A percentile compares a stretch with the other conserved stretches of the same genome.
Evolutionary conservation across 352 stramenopile genomes (phyloP).

Genomic region (Phytophthora syringae): DNA sequence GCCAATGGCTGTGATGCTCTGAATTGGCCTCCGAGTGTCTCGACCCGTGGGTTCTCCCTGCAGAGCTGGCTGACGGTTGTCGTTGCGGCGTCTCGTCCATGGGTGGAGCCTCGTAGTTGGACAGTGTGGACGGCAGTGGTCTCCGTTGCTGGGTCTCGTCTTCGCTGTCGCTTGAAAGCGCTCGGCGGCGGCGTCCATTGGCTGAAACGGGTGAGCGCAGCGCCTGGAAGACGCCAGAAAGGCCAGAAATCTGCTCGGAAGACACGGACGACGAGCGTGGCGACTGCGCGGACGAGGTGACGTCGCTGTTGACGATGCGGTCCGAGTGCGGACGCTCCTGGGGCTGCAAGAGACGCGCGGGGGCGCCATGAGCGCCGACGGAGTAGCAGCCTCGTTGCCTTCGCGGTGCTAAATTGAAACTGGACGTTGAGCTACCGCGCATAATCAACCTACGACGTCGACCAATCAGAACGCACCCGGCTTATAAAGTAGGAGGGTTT

Average conservation of each 20-base stretch:
- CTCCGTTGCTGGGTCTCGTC: too few relatives aligned
- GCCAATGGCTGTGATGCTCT: conserved; percentile 5
- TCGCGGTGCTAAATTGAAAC: background rate
- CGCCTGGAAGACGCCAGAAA: conserved; percentile 20
- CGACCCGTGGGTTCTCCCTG: conserved; percentile 27
- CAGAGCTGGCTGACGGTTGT: conserved; percentile 18
- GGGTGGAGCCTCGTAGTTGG: conserved; percentile 17
- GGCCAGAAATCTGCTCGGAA: background rate
- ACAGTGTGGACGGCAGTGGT: too few relatives aligned
- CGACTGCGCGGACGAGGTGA: conserved; percentile 1
- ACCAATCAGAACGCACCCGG: too few relatives aligned
- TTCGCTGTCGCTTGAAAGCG: conserved; percentile 2
- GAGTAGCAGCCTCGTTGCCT: background rate
- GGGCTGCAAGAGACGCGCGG: background rate
- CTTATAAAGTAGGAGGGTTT: too few relatives aligned
- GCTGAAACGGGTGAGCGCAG: conserved; percentile 22
- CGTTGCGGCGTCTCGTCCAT: conserved; percentile 9
- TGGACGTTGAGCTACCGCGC: background rate
- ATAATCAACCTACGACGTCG: too few relatives aligned
- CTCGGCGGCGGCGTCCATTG: conserved; percentile 6
- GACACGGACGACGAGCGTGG: conserved; percentile 6
- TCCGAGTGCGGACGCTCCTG: too few relatives aligned
- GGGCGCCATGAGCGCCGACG: background rate
- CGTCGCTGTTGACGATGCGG: conserved; percentile 1
- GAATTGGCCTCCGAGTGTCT: conserved; percentile 22